Evolutionary conservation across 2,329 filamentous ascomycete species (phyloP).

Genomic region (Ceratocystis alfenasii): DNA sequence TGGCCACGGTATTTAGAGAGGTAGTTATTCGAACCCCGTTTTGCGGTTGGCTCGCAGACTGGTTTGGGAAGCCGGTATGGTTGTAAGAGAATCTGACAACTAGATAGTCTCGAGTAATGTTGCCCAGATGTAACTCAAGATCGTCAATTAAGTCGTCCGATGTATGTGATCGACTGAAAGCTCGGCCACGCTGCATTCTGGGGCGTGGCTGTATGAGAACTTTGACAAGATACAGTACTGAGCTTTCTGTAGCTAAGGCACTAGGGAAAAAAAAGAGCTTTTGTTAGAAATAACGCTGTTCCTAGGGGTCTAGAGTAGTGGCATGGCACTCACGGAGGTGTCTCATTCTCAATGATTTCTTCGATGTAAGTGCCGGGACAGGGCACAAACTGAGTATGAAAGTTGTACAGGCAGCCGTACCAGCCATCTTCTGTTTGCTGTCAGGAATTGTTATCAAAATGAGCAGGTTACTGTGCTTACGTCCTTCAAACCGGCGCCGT

Average conservation of each 20-base stretch:
- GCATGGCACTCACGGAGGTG: slow-evolving; percentile 32
- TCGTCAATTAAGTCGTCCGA: slow-evolving; percentile 48
- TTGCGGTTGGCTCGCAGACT: slow-evolving; percentile 9
- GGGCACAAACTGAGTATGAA: slow-evolving; percentile 37
- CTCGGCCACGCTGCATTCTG: slow-evolving; percentile 8
- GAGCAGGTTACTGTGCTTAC: slow-evolving; percentile 11
- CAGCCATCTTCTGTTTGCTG: slow-evolving; percentile 24
- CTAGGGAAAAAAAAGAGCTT: slow-evolving; percentile 26
- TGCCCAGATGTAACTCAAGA: slow-evolving; percentile 45
- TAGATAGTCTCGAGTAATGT: slow-evolving; percentile 38
- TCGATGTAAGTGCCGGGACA: slow-evolving; percentile 33
- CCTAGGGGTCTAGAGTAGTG: background rate
- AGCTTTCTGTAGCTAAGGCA: slow-evolving; percentile 35
- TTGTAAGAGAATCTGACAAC: slow-evolving; percentile 42
- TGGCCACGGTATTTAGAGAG: slow-evolving; percentile 41
- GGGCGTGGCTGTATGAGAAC: slow-evolving; percentile 25
- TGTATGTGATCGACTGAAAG: slow-evolving; percentile 6
- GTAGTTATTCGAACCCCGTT: slow-evolving; percentile 29
- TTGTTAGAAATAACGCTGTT: background rate
- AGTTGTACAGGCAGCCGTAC: slow-evolving; percentile 40
- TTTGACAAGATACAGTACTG: slow-evolving; percentile 39
- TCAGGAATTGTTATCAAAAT: background rate
- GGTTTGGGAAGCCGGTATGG: slow-evolving; percentile 42
- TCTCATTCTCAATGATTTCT: slow-evolving; percentile 37
- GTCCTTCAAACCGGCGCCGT: slow-evolving; percentile 20